phyloP scores from a whole-genome alignment of 2,329 filamentous ascomycete genomes.

The Aureobasidium sp. region DNA sequence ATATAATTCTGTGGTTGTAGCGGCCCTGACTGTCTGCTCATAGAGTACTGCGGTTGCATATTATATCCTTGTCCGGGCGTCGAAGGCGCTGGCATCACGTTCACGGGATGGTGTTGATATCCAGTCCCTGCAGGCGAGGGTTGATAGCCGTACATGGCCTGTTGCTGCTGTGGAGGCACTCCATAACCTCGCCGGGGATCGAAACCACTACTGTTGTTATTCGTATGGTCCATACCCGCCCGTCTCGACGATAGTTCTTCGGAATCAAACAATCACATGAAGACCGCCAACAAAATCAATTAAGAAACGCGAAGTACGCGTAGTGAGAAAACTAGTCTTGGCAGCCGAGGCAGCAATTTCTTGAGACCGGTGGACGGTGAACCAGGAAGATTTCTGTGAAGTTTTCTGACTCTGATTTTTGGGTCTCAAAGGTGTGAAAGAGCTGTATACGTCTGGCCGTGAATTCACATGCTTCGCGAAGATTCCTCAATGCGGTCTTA shows the following conservation, averaged over 20 bases:
- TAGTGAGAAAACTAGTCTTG: conserved; percentile 3
- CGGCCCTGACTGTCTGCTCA: not conserved
- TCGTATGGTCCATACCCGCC: conserved; percentile 5
- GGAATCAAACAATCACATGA: not conserved
- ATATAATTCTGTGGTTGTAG: not conserved
- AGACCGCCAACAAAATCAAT: not conserved
- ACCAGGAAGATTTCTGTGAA: not conserved
- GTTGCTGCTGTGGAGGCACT: conserved; percentile 2
- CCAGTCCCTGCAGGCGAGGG: not conserved
- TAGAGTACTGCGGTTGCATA: conserved; percentile 17
- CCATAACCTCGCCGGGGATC: conserved; percentile 4
- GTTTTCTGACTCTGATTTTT: not conserved
- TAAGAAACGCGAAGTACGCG: conserved; percentile 8
- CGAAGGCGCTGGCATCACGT: conserved; percentile 16
- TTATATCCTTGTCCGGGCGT: conserved; percentile 1
- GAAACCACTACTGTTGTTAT: not conserved
- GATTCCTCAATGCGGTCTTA: not conserved
- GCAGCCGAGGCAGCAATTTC: conserved; percentile 8
- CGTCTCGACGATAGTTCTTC: not conserved
- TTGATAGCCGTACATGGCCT: conserved; percentile 9
- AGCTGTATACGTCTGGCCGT: not conserved
- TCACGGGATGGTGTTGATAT: conserved; percentile 16
- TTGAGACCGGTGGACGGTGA: not conserved
- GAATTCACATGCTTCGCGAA: conserved; percentile 8
- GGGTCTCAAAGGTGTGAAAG: not conserved